A percentile compares a stretch with the other conserved stretches of the same genome.
Conservation (phyloP, 192 early-diverging fungal species). For the Umbelopsis isabellina region DNA sequence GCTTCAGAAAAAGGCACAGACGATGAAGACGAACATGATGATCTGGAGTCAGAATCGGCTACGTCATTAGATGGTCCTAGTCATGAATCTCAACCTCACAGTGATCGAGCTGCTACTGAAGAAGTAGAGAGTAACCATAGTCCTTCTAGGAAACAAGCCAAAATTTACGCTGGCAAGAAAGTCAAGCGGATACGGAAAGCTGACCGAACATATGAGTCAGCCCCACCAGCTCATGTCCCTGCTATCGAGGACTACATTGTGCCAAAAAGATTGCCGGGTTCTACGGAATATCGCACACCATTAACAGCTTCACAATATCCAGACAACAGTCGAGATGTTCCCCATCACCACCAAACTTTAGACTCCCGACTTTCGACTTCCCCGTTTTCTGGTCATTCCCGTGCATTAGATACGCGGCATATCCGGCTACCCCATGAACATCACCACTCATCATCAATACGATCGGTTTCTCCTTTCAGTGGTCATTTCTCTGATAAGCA, state of each 20-base stretch:
- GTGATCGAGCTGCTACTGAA: conserved; percentile 3
- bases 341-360: conserved; percentile 2
- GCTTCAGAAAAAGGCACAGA: conserved; percentile 25
- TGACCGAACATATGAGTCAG: neutral
- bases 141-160: conserved; percentile 8
- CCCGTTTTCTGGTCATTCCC: conserved; percentile 7
- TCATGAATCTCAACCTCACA: neutral
- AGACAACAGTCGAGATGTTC: neutral
- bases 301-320: neutral
- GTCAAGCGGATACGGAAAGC: neutral
- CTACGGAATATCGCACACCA: neutral
- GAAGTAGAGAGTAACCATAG: neutral
- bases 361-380: conserved; percentile 20
- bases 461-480: conserved; percentile 1
- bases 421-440: conserved; percentile 3
- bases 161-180: neutral
- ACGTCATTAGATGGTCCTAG: neutral
- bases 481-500: conserved; percentile 15
- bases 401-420: neutral
- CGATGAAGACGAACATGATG: conserved; percentile 18
- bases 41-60: conserved; percentile 4
- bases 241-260: conserved; percentile 57
- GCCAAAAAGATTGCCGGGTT: conserved; percentile 38
- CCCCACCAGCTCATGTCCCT: conserved; percentile 29
- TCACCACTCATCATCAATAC: neutral